Base-by-base conservation (phyloP, 1,139 yeast genomes). In the Candida buenavistaensis region DNA sequence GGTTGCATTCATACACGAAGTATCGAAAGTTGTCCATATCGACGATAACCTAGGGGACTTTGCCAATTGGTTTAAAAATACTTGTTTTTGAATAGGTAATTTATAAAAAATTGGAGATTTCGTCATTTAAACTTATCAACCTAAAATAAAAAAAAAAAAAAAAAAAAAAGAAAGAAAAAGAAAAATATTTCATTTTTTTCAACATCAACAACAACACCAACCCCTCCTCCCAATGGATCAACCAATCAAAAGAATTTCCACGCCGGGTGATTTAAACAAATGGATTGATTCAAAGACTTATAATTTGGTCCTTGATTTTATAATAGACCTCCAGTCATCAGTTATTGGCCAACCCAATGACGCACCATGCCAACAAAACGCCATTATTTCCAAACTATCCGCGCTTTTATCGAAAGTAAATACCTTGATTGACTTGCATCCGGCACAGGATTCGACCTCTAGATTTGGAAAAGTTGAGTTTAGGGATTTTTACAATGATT, bases 381-480 rank as follows among this genome's bases (percentile, higher is more conserved):
- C 48, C 0, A 35, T 60, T 0, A 61, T 74, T 0, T 42, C 48
- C 3, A 40, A 59, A 0, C 40, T 83, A 3, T 38, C 72, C 11
- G 43, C 43, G 0, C 41, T 80, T 0, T 54, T 90, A 11, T 68
- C 69, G 4, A 48, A 60, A 2, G 72, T 89, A 0, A 60, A 64
- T 3, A 40, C 28, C 0, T 54, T 77, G 0, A 71, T 84, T 1
- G 68, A 68, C 3, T 46, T 51, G 1, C 77, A 84, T 51, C 97
- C 97, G 0, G 90, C 95, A 0, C 54, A 62, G 3, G 75, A 78
- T 37, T 70, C 68, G n/a, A 61, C 75, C 1, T 84, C 96, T 6
- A 68, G 99, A 43, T 92, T 92, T 55, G 99, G 99, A 2, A 94
- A 94, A 51, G 68, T 78, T 8, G 97, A 92, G 54, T 92, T 92